Base-by-base conservation (phyloP, 2,329 filamentous ascomycete species). In the Aspergillus nomiae region DNA sequence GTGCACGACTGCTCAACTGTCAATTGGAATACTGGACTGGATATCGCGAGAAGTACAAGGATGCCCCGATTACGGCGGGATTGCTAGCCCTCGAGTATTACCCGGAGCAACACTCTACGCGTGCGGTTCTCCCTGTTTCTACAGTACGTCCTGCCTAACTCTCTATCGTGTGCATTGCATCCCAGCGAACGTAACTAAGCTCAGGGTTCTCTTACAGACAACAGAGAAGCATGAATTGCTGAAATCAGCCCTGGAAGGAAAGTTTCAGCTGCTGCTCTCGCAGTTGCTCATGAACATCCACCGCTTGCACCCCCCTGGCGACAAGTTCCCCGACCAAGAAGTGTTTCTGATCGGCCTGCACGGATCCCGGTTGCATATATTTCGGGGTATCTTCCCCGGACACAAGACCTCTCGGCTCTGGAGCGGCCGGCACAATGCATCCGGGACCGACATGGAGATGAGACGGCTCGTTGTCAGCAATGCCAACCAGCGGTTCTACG, bases 301-400 rank as follows among this genome's bases (percentile, higher is more conserved):
- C 30, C 63, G 60, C 19, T 64, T 70, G 19, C 58, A 59, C 9
- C 57, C 65, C 3, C 65, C 62, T 7, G 68, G 63, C 19, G 70
- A 74, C 63, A 69, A 70, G 26, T 24, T 74, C 11, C 73, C 73
- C 0, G 70, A 73, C 61, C 73, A 76, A 64, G 73, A 76, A 43
- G 65, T 68, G 21, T 76, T 69, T 59, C 65, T 74, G 0, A 59
- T 76, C 19, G 68, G 69, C 10, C 57, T 73, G 1, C 72, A 76
- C 63, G 73, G 73, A 19, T 70, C 71, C 4, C 67, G 65, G 26
- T 61, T 76, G 2, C 71, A 75, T 45, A 46, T 76, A 26, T 59
- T 75, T n/a, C 71, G 72, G 8, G 70, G 64, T 1, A 66, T 69
- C 19, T 75, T 74, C 56, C 73, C 71, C 0, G 70, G 72, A 8